Evolutionary conservation across 2,329 filamentous ascomycete species (phyloP), one percentile per base, ranked within the genome.

Genomic region (Hypocrella siamensis): DNA sequence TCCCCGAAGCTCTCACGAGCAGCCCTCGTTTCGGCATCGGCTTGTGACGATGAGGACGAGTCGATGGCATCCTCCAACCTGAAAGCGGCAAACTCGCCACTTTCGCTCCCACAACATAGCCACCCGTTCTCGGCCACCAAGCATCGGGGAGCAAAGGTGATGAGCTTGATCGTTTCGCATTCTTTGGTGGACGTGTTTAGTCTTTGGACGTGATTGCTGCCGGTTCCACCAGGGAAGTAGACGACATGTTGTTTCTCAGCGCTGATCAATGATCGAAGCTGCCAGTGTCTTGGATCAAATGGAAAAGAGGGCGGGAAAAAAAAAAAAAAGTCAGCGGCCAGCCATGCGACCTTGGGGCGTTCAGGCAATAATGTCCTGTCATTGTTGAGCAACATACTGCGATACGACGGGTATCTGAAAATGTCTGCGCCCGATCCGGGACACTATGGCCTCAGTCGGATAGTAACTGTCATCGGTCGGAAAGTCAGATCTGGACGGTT

Each of bases 221-320:
- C 74, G 45, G 65, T 60, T 35, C 79, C 79, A 42, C 75, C 75
- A 22, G 86, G 85, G 46, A 92, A 93, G 61, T 92, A 94, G 41
- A 96, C 67, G 43, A 77, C 60, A 53, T 86, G 72, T 27, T 74
- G 66, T 46, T 81, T 73, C 42, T 83, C 76, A 17, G 77, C 79
- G 52, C 82, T 88, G 49, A 96, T 80, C 43, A 93, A 76, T 43
- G 92, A 88, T 34, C 88, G 82, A 28, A 98, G 66, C 58, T 90
- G 82, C 75, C 79, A 86, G 57, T 90, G 82, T 42, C 79, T 86
- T 46, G 9, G n/a, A 7, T 7, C n/a, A 4, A 14, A 7, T 14
- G 25, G 7, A 14, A 26, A 10, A 14, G 7, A n/a, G 25, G 7
- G 7, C 25, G 25, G n/a, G 7, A 26, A 14, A 3, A 11, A 26